These are phyloP conservation scores for Chlorella sp. DNA, from an alignment of 139 green algal species.

Conservation along the genomic window DNA sequence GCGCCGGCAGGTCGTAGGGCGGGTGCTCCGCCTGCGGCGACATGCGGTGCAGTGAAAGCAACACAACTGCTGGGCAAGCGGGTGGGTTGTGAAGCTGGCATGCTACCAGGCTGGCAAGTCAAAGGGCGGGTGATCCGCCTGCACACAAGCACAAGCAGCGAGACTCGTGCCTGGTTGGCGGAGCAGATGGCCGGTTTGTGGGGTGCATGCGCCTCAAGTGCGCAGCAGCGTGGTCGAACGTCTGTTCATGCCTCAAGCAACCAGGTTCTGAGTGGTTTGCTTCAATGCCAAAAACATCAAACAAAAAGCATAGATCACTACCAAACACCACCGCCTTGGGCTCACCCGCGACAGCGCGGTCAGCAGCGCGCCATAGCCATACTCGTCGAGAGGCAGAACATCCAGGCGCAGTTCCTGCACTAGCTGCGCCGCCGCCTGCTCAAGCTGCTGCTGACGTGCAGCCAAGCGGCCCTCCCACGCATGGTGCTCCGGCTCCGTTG, in stretches of 20 bases:
- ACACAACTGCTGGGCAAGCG: not conserved
- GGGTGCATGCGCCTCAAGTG: no score
- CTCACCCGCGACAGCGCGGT: conserved; percentile 17
- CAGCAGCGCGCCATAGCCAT: not conserved
- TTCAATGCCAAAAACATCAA: no score
- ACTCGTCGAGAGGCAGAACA: not conserved
- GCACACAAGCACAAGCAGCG: no score
- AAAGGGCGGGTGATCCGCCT: not conserved
- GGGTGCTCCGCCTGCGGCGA: conserved; percentile 32
- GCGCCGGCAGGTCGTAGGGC: conserved; percentile 12
- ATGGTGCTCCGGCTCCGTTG: not conserved
- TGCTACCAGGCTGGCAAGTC: not conserved
- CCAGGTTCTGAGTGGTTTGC: no score
- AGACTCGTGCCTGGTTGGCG: no score
- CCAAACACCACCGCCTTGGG: no score
- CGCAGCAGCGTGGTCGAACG: no score
- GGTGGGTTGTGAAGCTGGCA: not conserved
- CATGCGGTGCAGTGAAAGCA: not conserved
- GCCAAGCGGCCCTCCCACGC: not conserved
- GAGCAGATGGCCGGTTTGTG: no score
- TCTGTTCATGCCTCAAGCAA: no score
- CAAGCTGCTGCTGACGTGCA: not conserved
- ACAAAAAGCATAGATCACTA: no score
- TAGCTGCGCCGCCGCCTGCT: not conserved
- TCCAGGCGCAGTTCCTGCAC: not conserved